phyloP scores from a whole-genome alignment of 192 early-diverging fungal genomes.

The Gonapodya sp. region DNA sequence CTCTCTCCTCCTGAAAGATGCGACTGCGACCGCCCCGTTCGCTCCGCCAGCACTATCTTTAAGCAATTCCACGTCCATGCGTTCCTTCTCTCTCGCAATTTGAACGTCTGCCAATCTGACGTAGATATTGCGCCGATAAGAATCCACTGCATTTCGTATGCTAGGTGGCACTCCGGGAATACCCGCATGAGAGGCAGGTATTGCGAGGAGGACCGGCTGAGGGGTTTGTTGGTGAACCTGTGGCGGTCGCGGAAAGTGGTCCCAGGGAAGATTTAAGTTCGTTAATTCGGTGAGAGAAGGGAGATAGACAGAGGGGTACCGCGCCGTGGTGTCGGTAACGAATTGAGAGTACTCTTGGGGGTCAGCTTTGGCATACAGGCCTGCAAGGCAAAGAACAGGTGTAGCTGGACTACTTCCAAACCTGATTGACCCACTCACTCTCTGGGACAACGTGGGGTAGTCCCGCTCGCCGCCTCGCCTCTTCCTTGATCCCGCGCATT shows the following conservation, averaged over 20 bases:
- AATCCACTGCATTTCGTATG: not conserved
- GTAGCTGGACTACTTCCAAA: not conserved
- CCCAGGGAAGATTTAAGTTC: conserved; percentile 33
- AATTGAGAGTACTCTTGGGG: conserved; percentile 54
- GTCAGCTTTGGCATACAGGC: conserved; percentile 37
- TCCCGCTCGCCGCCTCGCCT: conserved; percentile 35
- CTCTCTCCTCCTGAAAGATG: not conserved
- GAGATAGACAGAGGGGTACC: conserved; percentile 53
- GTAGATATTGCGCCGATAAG: not conserved
- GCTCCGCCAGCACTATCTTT: not conserved
- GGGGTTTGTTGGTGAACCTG: not conserved
- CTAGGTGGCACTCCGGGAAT: not conserved
- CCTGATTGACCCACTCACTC: conserved; percentile 13
- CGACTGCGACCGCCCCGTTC: not conserved
- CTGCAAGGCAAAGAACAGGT: conserved; percentile 14
- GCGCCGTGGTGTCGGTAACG: conserved; percentile 39
- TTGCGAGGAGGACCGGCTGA: not conserved
- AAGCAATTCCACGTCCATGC: not conserved
- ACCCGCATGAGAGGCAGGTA: not conserved
- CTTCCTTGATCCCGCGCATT: conserved; percentile 36
- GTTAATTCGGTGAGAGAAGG: conserved; percentile 15
- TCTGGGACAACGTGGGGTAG: conserved; percentile 23
- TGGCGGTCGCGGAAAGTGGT: not conserved
- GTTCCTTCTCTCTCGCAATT: not conserved
- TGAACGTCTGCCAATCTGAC: not conserved